These are phyloP conservation scores for Breynia disticha DNA, from an alignment of 441 rosid species.

Conservation along the genomic window DNA sequence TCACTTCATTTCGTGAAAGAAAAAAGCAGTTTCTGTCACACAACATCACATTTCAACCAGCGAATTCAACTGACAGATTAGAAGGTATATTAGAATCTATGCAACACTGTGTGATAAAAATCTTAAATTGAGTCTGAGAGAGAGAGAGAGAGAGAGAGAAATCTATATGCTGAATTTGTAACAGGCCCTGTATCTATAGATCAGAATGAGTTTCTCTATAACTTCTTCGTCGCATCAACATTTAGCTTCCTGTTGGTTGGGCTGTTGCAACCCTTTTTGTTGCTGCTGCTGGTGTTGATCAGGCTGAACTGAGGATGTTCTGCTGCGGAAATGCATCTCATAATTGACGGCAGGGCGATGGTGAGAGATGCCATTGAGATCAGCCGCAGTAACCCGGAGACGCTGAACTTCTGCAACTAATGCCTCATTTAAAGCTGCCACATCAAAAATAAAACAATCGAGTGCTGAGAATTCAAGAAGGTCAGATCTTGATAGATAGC, in stretches of 20 bases:
- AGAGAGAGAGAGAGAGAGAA: no score
- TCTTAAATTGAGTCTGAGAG: no score
- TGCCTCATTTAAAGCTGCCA: slow-evolving; percentile 46
- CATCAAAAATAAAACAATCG: background rate
- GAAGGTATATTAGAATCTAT: no score
- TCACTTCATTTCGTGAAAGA: no score
- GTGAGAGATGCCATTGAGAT: slow-evolving; percentile 14
- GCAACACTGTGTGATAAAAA: no score
- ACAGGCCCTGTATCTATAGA: no score
- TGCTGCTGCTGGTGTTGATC: background rate
- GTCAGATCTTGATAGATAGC: background rate
- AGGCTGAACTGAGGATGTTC: background rate
- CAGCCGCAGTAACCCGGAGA: slow-evolving; percentile 26
- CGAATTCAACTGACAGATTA: no score
- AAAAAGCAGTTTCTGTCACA: no score
- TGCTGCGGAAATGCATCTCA: background rate
- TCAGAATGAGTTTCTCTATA: background rate
- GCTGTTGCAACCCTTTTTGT: background rate
- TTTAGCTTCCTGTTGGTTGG: background rate
- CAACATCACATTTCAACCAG: no score
- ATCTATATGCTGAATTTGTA: no score
- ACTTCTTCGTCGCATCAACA: slow-evolving; percentile 2
- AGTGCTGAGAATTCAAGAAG: background rate
- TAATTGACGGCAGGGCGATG: background rate
- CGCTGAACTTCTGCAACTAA: slow-evolving; percentile 37